Base-by-base conservation (phyloP, 2,329 filamentous ascomycete species). In the Trichophyton benhamiae region DNA sequence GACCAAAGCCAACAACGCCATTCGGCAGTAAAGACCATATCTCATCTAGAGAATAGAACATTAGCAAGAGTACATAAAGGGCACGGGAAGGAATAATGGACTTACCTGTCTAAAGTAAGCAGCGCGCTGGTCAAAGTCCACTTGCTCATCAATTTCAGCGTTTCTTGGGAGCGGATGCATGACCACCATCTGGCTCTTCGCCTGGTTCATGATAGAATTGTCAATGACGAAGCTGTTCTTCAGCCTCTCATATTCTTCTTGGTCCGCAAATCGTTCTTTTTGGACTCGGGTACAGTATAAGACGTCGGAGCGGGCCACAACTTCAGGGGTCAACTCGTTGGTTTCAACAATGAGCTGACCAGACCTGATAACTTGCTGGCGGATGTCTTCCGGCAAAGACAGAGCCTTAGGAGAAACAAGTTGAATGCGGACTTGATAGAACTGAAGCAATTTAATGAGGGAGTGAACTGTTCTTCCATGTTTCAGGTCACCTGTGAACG, bases 51-150 rank as follows among this genome's bases (percentile, higher is more conserved):
- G 62, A 30, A 58, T 25, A 13, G 55, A 48, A 15, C 2, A 11
- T 36, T 20, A 60, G 27, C 20, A 60, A 58, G 42, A 62, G 36
- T 27, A 30, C 41, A 44, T 42, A 15, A 53, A 13, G 7, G 49
- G 13, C 49, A 52, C 44, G 60, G 46, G 53, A 7, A 62, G 17
- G 27, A 17, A 41, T 22, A 53, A 11, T 42, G 60, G 64, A 82
- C 88, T 85, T 78, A 96, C 92, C 88, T 99, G 94, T 88, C 94
- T 86, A 78, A 99, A 99, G 80, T 99, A 99, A 61, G 94, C 92
- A 63, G 94, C 94, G 68, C 94, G 81, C 73, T 95, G 90, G 78
- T 99, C 94, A 78, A 95, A 96, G 76, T 99, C 94, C 57, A 99
- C 91, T 79, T 99, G 94, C 77, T 95, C 90, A 38, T 86, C 85